Evolutionary conservation across 2,329 filamentous ascomycete genomes (phyloP).

Genomic region (Stenocarpella maydis): DNA sequence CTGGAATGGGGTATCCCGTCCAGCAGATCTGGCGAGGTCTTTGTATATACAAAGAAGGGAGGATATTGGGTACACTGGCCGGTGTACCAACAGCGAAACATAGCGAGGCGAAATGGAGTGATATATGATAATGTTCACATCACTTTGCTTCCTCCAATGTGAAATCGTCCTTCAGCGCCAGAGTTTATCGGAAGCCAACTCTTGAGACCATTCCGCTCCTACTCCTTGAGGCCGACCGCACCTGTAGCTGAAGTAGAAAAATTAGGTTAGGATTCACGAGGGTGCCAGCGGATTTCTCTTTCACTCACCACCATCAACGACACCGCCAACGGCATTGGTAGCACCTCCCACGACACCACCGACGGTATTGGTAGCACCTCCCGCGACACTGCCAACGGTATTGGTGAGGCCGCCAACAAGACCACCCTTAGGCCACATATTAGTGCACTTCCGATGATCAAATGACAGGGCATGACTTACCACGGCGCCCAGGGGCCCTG

Average conservation of each 20-base stretch:
- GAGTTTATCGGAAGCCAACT: no score
- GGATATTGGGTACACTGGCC: slow-evolving; percentile 14
- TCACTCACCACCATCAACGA: slow-evolving; percentile 19
- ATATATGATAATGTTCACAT: background rate
- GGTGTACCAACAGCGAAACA: slow-evolving; percentile 21
- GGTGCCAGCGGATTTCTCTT: background rate
- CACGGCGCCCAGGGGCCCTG: background rate
- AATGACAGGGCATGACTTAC: background rate
- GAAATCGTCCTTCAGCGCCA: background rate
- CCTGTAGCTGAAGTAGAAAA: background rate
- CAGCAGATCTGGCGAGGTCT: slow-evolving; percentile 27
- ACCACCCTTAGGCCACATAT: background rate
- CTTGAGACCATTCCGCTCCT: background rate
- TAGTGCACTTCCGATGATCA: background rate
- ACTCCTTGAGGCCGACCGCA: slow-evolving; percentile 10
- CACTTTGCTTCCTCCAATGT: background rate
- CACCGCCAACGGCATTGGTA: slow-evolving; percentile 12
- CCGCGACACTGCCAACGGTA: background rate
- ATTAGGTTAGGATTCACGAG: background rate
- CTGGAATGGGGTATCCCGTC: slow-evolving; percentile 1
- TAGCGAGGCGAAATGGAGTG: slow-evolving; percentile 29
- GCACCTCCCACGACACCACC: background rate
- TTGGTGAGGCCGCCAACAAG: slow-evolving; percentile 18
- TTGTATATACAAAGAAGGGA: slow-evolving; percentile 29
- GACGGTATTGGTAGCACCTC: background rate